phyloP scores from a whole-genome alignment of 108 stramenopile species.

The Asterionellopsis glacialis region DNA sequence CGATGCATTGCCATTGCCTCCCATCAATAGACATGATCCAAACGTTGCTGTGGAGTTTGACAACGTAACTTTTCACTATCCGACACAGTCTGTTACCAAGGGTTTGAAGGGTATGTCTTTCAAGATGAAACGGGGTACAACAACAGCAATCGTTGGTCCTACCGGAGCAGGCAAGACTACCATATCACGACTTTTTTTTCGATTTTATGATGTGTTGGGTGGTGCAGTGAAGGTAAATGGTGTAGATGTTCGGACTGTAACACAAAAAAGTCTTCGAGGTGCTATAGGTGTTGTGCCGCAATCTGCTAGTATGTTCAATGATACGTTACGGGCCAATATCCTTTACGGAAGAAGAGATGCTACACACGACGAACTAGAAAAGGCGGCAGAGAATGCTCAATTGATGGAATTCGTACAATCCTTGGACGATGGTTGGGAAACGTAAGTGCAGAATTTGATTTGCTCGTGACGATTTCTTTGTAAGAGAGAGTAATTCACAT shows the following conservation, averaged over 20 bases:
- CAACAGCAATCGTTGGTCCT: conserved; percentile 93
- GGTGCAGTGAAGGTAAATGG: conserved; percentile 94
- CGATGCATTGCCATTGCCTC: conserved; percentile 62
- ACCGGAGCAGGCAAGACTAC: conserved; percentile 96
- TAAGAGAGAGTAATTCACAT: too few relatives aligned
- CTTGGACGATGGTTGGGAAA: conserved; percentile 89
- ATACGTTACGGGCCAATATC: conserved; percentile 88
- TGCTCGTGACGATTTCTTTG: too few relatives aligned
- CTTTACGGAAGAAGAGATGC: conserved; percentile 73
- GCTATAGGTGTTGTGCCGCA: conserved; percentile 96
- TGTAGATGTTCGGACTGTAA: conserved; percentile 78
- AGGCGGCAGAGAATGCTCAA: conserved; percentile 72
- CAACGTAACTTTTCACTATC: conserved; percentile 92
- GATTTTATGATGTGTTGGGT: conserved; percentile 87
- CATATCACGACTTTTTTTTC: conserved; percentile 81
- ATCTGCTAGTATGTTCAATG: conserved; percentile 90
- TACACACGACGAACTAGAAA: conserved; percentile 62
- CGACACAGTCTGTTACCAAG: conserved; percentile 69
- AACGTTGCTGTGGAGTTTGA: conserved; percentile 91
- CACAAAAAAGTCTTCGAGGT: conserved; percentile 73
- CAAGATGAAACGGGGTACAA: conserved; percentile 89
- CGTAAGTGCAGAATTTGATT: conserved; percentile 9
- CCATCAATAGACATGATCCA: conserved; percentile 37
- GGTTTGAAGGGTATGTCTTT: conserved; percentile 88
- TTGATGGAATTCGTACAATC: conserved; percentile 73